These are phyloP conservation scores for Diaporthe sp. DNA, from an alignment of 2,329 filamentous ascomycete species.

Conservation along the genomic window DNA sequence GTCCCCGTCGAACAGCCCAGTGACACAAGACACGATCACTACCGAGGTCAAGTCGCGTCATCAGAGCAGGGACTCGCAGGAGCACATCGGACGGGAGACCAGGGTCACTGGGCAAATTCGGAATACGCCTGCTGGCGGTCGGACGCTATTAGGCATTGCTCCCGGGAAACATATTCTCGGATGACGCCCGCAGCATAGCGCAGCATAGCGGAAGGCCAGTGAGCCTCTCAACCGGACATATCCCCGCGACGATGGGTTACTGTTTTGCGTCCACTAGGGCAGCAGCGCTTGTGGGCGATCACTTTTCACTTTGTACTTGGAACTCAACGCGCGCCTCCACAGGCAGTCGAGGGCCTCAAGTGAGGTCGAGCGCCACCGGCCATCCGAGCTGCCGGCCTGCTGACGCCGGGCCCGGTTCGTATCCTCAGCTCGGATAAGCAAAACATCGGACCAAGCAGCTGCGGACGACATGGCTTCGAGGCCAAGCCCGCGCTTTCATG, in stretches of 20 bases:
- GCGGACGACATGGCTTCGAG: background rate
- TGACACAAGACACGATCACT: slow-evolving; percentile 1
- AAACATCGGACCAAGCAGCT: slow-evolving; percentile 24
- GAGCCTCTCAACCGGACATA: background rate
- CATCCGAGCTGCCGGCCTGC: slow-evolving; percentile 20
- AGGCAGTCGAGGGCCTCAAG: background rate
- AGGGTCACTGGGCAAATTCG: background rate
- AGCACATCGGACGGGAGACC: slow-evolving; percentile 3
- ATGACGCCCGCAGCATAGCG: slow-evolving; percentile 12
- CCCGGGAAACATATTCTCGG: slow-evolving; percentile 6
- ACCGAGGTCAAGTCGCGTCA: background rate
- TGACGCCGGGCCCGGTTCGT: slow-evolving; percentile 23
- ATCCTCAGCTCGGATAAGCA: slow-evolving; percentile 8
- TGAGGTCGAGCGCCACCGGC: slow-evolving; percentile 25
- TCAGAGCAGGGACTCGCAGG: background rate
- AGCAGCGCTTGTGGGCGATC: background rate
- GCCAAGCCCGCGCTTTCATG: slow-evolving; percentile 4
- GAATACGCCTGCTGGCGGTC: slow-evolving; percentile 10
- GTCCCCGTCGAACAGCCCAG: background rate
- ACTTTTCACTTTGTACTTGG: background rate
- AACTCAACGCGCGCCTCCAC: background rate
- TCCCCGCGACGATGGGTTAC: background rate
- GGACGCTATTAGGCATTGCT: slow-evolving; percentile 1
- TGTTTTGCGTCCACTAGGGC: background rate
- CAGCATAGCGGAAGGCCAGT: background rate